A percentile compares a stretch with the other conserved stretches of the same genome.
Evolutionary conservation across 2,329 filamentous ascomycete species (phyloP).

Genomic region (Scytalidium lignicola): DNA sequence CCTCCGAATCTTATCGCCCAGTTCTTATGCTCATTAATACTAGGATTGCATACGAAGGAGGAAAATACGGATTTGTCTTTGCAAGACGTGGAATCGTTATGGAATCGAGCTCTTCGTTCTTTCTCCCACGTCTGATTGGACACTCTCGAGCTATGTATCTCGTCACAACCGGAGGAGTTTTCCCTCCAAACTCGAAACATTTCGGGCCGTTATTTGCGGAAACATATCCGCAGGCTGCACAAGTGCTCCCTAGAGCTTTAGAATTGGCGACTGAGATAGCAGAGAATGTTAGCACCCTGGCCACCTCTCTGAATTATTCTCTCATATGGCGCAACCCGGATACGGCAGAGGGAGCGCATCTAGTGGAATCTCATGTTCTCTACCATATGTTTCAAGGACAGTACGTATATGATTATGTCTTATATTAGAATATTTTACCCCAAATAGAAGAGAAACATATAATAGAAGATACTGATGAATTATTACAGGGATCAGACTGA

Average conservation of each 20-base stretch:
- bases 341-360: conserved; percentile 61
- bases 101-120: conserved; percentile 67
- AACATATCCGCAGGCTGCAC: conserved; percentile 46
- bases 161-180: conserved; percentile 60
- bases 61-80: conserved; percentile 70
- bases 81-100: conserved; percentile 62
- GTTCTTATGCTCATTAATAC: not conserved
- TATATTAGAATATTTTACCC: no score
- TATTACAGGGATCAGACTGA: conserved; percentile 50
- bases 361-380: conserved; percentile 60
- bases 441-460: no score
- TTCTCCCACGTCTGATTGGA: conserved; percentile 65
- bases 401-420: conserved; percentile 1
- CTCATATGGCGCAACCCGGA: conserved; percentile 56
- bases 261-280: conserved; percentile 62
- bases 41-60: conserved; percentile 29
- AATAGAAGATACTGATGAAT: conserved; percentile 20
- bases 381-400: conserved; percentile 42
- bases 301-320: conserved; percentile 63
- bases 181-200: conserved; percentile 42
- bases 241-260: conserved; percentile 59
- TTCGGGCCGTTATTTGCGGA: conserved; percentile 61
- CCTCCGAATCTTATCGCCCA: no score
- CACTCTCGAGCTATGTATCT: conserved; percentile 57
- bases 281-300: conserved; percentile 57